Evolutionary conservation across 2,329 filamentous ascomycete species (phyloP), one percentile per base, ranked within the genome.

Genomic region (Ascochyta clinopodiicola): DNA sequence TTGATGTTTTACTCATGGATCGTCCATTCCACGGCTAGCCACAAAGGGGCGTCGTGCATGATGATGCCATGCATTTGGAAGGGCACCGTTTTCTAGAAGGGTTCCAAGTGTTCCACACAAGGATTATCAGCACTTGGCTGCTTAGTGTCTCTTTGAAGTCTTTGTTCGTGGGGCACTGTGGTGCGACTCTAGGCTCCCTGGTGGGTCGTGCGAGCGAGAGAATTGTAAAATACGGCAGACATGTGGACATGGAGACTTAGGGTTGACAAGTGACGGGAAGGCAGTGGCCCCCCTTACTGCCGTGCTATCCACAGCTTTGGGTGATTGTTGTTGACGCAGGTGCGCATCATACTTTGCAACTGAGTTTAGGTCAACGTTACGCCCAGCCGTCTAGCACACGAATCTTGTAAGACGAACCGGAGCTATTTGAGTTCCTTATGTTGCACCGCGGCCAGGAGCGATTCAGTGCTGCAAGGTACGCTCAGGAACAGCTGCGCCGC

Each of bases 391-490:
- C 58, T 40, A 55, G 52, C 49, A 57, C 56, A 61, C 57, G 52
- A 61, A 61, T 56, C 50, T 57, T 60, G 68, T 68, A 56, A 55
- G 55, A 72, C 66, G 42, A 55, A 49, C 56, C 46, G 57, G 51
- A 51, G 58, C 62, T 61, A 60, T 66, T 71, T 66, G 64, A 67
- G 63, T 57, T 63, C 52, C n/a, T 59, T 47, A 52, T 62, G 66
- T 72, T 38, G 62, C 68, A 70, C 68, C 40, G 61, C 47, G 51
- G 58, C 64, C 62, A 62, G 61, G 58, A 53, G 55, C 46, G 62
- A 56, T 54, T 60, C 60, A 60, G 44, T 47, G 61, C 71, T 74
- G 73, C 72, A 73, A 74, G 73, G 72, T 70, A 74, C 71, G 56
- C 46, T 64, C 62, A 57, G 60, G 59, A 61, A 62, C 55, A 42